These are phyloP conservation scores for Tetragonia tetragonoides DNA, from an alignment of 148 eudicot genomes.

Conservation along the genomic window DNA sequence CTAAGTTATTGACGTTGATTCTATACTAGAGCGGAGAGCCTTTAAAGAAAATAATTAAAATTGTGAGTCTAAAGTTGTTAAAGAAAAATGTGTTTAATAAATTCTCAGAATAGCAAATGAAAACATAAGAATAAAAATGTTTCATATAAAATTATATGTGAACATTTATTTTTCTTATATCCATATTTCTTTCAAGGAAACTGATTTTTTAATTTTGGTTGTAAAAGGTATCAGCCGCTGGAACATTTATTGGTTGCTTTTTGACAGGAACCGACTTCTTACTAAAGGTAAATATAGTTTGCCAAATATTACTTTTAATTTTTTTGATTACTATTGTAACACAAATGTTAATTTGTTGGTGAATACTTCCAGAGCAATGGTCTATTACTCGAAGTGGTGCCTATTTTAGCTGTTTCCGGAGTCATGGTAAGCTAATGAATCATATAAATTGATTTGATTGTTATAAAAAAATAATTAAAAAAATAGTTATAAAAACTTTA, in stretches of 20 bases:
- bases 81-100: no score
- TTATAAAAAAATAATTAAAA: neutral
- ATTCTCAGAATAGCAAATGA: no score
- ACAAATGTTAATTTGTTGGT: neutral
- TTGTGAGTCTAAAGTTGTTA: no score
- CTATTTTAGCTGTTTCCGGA: constrained; percentile 54
- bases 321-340: neutral
- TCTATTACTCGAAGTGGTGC: constrained; percentile 39
- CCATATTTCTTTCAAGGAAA: no score
- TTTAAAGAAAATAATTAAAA: no score
- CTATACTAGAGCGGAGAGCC: no score
- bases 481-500: neutral
- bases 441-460: neutral
- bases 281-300: constrained; percentile 42
- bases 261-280: constrained; percentile 38
- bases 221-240: neutral
- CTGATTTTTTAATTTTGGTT: neutral
- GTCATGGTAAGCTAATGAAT: constrained; percentile 43
- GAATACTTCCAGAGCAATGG: constrained; percentile 38
- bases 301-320: neutral
- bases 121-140: no score
- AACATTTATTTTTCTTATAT: no score
- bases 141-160: no score
- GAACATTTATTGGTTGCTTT: constrained; percentile 12
- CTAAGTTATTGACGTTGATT: no score